Base-by-base conservation (phyloP, 140 eudicot species). In the Cichorium intybus region DNA sequence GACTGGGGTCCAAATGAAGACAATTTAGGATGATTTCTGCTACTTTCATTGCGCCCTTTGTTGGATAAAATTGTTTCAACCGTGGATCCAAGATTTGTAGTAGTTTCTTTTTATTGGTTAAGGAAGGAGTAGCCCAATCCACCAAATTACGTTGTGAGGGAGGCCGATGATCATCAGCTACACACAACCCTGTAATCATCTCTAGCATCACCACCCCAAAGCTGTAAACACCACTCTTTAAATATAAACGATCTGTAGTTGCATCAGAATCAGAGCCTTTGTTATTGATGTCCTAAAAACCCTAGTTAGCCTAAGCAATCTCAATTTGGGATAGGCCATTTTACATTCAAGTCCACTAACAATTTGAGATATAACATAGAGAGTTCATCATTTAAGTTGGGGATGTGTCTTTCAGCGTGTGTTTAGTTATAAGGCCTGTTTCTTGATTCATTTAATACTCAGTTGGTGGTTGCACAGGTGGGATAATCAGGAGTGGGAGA, bases 171-270 rank as follows among this genome's bases (percentile, higher is more conserved):
- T 4, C 6, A 26, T 55, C 61, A 55, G 26, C 39, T 27, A 62
- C 68, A 43, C 50, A 24, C 26, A 45, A 62, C 35, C 68, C 56
- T 22, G 68, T 62, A 16, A 62, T 24, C 39, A 62, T 64, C 70
- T 64, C 70, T 29, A 64, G 48, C 70, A 64, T 64, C 33, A 64
- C 46, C 56, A 64, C 70, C 8, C 70, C 70, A 64, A 48, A 64
- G 17, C 31, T 33, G n/a, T 64, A 64, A 48, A 64, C 59, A 4
- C 48, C 70, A 5, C 70, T 64, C 56, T 49, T 47, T 26, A 62
- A 43, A 24, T 62, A 62, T 62, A 46, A 15, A 9, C 24, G 45
- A 26, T 56, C 69, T 62, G 56, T 24, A 62, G 6, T 43, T 23
- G 23, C 16, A 39, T 37, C n/a, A n/a, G n/a, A n/a, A 41, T 11